Conservation (phyloP, 2,329 filamentous ascomycete species). For the Chrysoporthe cubensis region DNA sequence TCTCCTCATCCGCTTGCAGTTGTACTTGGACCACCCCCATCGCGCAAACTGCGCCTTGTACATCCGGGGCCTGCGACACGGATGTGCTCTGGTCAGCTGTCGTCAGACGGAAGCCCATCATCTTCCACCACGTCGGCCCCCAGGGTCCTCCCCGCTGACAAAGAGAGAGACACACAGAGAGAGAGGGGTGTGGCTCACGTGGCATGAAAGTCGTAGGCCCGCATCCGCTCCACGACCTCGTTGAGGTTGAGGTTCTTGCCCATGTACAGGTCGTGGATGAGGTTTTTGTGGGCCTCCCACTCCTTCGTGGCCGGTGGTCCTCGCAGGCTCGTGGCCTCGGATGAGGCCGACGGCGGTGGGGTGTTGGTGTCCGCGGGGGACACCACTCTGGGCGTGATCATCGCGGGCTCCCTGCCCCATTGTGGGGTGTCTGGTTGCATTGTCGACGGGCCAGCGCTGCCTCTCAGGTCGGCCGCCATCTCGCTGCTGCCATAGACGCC, state of each 20-base stretch:
- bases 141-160: neutral
- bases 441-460: neutral
- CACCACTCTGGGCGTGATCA: neutral
- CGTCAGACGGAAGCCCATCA: neutral
- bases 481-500: neutral
- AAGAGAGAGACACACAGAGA: neutral
- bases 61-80: conserved; percentile 26
- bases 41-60: conserved; percentile 31
- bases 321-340: conserved; percentile 13
- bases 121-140: too few relatives aligned
- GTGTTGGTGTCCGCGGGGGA: neutral
- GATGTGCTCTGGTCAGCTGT: neutral
- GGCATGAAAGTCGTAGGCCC: conserved; percentile 25
- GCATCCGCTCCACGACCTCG: conserved; percentile 29
- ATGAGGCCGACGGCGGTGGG: conserved; percentile 10
- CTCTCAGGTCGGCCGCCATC: neutral
- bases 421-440: neutral
- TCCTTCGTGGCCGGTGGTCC: conserved; percentile 18
- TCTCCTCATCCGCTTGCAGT: conserved; percentile 28
- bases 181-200: conserved; percentile 24
- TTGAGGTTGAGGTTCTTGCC: conserved; percentile 28
- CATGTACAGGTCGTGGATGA: conserved; percentile 30
- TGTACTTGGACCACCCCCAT: conserved; percentile 31
- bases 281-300: conserved; percentile 29
- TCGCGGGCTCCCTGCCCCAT: too few relatives aligned